Evolutionary conservation across 306 rosid species (phyloP).

Genomic region (Quercus alba): DNA sequence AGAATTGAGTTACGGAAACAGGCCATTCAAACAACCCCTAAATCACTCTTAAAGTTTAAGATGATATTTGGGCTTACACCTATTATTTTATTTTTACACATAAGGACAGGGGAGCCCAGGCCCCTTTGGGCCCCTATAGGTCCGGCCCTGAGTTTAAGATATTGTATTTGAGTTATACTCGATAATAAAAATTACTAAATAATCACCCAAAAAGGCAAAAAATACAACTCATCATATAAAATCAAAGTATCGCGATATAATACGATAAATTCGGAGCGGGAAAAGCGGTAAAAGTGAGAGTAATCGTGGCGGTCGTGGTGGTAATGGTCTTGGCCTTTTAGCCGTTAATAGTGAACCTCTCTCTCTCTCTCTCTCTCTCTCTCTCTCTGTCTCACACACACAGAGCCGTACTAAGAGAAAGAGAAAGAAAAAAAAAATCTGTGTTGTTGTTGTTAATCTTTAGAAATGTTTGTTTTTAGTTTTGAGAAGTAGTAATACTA

Average conservation of each 20-base stretch:
- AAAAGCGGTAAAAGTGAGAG: constrained; percentile 3
- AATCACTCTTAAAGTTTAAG: too few relatives aligned
- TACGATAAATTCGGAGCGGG: not conserved
- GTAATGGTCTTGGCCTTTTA: not conserved
- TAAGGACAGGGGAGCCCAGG: too few relatives aligned
- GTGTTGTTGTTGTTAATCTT: not conserved
- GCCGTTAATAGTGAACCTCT: not conserved
- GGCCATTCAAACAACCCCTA: too few relatives aligned
- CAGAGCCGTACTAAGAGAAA: not conserved
- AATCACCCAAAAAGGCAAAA: too few relatives aligned
- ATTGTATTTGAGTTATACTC: too few relatives aligned
- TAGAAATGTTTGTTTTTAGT: not conserved
- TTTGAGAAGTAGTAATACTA: too few relatives aligned
- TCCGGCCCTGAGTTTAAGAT: too few relatives aligned
- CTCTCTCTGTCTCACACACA: not conserved
- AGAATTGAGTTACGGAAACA: too few relatives aligned
- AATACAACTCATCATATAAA: not conserved
- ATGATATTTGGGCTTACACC: too few relatives aligned
- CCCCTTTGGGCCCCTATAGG: too few relatives aligned
- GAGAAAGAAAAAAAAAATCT: not conserved
- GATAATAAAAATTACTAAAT: too few relatives aligned
- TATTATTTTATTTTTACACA: too few relatives aligned
- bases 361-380: not conserved
- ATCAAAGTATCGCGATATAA: not conserved
- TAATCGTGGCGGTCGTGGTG: constrained; percentile 9